These are phyloP conservation scores for Leptodermis oblonga DNA, from an alignment of 257 asterid genomes.

Conservation along the genomic window DNA sequence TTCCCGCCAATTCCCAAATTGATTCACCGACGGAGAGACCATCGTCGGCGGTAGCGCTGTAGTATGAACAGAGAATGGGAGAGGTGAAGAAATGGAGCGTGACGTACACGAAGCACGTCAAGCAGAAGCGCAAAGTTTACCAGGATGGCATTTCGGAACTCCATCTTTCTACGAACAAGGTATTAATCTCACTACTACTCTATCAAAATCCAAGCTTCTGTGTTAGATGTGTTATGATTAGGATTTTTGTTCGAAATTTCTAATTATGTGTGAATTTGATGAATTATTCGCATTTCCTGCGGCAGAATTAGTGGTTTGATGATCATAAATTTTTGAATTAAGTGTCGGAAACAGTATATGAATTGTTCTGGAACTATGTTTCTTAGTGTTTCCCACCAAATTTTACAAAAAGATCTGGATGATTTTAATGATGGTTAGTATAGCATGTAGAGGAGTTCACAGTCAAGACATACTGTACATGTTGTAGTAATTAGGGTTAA, in stretches of 20 bases:
- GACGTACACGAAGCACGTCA: constrained; percentile 82
- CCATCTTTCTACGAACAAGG: constrained; percentile 51
- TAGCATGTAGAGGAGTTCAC: background rate
- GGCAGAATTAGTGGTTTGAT: background rate
- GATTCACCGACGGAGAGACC: too few relatives aligned
- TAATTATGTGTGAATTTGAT: background rate
- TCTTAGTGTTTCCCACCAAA: too few relatives aligned
- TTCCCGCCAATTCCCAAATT: constrained; percentile 16
- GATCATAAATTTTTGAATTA: background rate
- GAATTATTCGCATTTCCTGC: background rate
- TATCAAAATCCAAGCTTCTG: too few relatives aligned
- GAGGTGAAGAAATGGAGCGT: constrained; percentile 69
- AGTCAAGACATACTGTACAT: background rate
- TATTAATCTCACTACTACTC: constrained; percentile 7
- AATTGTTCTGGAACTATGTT: background rate
- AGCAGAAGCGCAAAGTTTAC: constrained; percentile 80
- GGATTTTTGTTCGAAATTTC: background rate
- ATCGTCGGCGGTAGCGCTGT: too few relatives aligned
- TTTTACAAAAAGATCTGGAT: too few relatives aligned
- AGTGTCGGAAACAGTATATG: background rate
- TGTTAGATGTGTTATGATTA: background rate
- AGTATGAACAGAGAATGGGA: too few relatives aligned
- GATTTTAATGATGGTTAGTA: background rate
- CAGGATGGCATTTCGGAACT: constrained; percentile 81
- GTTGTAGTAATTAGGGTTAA: background rate